Evolutionary conservation across 176 grass and related monocot genomes (phyloP).

Genomic region (Eleusine indica): DNA sequence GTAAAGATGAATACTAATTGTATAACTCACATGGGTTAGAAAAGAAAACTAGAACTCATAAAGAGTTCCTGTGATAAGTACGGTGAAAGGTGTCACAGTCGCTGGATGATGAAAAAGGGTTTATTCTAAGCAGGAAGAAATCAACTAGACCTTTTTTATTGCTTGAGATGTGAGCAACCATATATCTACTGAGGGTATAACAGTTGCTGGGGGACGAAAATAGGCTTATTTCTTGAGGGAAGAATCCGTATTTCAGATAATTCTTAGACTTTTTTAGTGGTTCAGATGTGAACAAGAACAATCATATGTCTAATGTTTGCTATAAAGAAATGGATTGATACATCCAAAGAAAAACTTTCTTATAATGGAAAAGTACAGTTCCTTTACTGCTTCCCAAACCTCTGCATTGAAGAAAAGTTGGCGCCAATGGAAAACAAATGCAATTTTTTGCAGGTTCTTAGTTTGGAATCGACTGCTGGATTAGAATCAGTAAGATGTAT

Average conservation of each 20-base stretch:
- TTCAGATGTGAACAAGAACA: conserved; percentile 9
- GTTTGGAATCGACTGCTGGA: conserved; percentile 68
- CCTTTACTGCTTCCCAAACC: conserved; percentile 5
- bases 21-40: conserved; percentile 6
- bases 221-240: not conserved
- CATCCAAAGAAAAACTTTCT: not conserved
- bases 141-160: not conserved
- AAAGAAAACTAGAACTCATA: not conserved
- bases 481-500: conserved; percentile 71
- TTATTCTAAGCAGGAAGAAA: not conserved
- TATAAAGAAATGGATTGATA: not conserved
- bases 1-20: conserved; percentile 17
- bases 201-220: not conserved
- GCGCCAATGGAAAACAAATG: not conserved
- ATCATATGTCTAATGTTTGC: conserved; percentile 1
- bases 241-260: conserved; percentile 7
- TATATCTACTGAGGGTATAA: not conserved
- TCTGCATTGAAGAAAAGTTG: conserved; percentile 6
- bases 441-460: conserved; percentile 73
- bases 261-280: not conserved
- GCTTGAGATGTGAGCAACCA: not conserved
- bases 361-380: conserved; percentile 15
- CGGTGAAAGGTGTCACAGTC: not conserved
- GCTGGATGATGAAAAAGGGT: not conserved
- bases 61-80: conserved; percentile 15